These are phyloP conservation scores for Gigaspora rosea DNA, from an alignment of 192 early-diverging fungal genomes.

Conservation along the genomic window DNA sequence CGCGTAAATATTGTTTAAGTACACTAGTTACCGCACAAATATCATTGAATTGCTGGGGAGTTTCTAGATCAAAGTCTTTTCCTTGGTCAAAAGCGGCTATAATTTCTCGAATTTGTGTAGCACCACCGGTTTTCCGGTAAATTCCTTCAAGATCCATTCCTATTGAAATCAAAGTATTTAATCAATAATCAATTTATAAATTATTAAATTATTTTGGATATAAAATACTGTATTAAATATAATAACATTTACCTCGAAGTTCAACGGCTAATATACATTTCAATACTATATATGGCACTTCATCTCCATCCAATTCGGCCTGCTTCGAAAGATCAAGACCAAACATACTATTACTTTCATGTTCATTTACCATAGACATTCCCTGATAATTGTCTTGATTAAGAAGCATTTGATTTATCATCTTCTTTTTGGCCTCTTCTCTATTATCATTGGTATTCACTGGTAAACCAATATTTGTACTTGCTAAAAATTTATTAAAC, in stretches of 20 bases:
- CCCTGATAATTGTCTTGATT: constrained; percentile 24
- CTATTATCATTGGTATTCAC: not conserved
- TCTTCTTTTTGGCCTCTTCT: constrained; percentile 6
- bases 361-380: not conserved
- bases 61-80: constrained; percentile 50
- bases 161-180: not conserved
- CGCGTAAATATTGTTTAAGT: constrained; percentile 80
- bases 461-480: constrained; percentile 33
- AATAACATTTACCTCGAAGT: constrained; percentile 33
- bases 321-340: constrained; percentile 61
- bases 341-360: constrained; percentile 55
- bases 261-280: constrained; percentile 71
- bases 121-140: constrained; percentile 78
- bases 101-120: constrained; percentile 67
- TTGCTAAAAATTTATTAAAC: constrained; percentile 39
- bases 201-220: not conserved
- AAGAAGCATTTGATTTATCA: not conserved
- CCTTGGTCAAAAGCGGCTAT: constrained; percentile 65
- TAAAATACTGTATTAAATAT: not conserved
- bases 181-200: not conserved
- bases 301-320: constrained; percentile 55
- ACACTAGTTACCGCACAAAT: constrained; percentile 79
- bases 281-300: constrained; percentile 68
- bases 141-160: constrained; percentile 76
- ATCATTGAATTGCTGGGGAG: constrained; percentile 62